Conservation (phyloP, 2,329 filamentous ascomycete genomes). For the Blastomyces emzantsi region DNA sequence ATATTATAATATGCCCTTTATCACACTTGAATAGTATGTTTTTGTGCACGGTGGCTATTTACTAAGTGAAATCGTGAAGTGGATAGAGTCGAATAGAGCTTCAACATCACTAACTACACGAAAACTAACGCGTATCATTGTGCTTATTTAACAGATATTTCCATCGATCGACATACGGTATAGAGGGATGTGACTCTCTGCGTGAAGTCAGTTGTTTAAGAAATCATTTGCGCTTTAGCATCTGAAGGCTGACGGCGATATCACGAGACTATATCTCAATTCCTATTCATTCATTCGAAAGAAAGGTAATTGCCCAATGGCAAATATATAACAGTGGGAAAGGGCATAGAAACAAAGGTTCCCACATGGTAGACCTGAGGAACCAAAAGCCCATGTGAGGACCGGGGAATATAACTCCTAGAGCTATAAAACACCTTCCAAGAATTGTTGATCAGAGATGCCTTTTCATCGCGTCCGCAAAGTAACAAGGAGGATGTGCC, state of each 20-base stretch:
- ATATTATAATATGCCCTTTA: not conserved
- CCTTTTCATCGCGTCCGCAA: constrained; percentile 88
- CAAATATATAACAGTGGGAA: not conserved
- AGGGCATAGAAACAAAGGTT: not conserved
- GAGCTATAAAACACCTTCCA: constrained; percentile 39
- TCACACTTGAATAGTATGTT: not conserved
- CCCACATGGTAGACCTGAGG: not conserved
- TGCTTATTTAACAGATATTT: not conserved
- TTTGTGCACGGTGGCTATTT: not conserved
- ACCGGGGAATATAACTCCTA: no score
- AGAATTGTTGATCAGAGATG: constrained; percentile 75
- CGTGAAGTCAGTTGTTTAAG: no score
- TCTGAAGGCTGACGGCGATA: no score
- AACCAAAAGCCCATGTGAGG: not conserved
- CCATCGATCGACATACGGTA: not conserved
- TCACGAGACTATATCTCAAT: no score
- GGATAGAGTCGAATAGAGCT: not conserved
- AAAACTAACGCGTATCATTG: not conserved
- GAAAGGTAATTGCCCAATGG: not conserved
- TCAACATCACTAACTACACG: not conserved
- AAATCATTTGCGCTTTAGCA: no score
- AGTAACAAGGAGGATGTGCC: constrained; percentile 98
- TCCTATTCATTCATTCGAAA: not conserved
- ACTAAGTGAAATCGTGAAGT: not conserved
- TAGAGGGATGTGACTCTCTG: not conserved